These are phyloP conservation scores for Gaeumannomyces tritici DNA, from an alignment of 2,329 filamentous ascomycete species.

Conservation along the genomic window DNA sequence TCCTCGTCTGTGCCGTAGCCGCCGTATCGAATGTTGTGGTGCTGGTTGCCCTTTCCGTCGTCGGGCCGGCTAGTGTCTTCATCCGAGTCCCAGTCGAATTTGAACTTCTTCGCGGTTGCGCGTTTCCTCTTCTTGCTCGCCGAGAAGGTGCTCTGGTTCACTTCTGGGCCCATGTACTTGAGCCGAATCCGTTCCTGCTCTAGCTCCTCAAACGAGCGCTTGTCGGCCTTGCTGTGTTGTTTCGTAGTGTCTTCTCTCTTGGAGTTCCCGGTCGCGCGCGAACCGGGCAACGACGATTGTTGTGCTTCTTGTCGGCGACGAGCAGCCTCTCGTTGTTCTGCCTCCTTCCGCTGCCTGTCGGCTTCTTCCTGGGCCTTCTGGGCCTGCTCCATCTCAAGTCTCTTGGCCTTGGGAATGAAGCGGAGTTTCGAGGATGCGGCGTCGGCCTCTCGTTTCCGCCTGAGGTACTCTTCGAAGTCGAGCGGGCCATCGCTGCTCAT, in stretches of 20 bases:
- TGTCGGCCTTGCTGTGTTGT: conserved; percentile 14
- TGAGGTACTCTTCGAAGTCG: conserved; percentile 77
- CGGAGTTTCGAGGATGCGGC: conserved; percentile 79
- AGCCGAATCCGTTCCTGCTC: conserved; percentile 32
- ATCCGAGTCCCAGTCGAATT: conserved; percentile 93
- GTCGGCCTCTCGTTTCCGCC: conserved; percentile 78
- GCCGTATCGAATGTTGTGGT: conserved; percentile 43
- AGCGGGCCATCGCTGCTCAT: conserved; percentile 37
- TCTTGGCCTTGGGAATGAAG: conserved; percentile 66
- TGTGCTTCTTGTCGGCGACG: conserved; percentile 29
- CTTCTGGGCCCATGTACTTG: conserved; percentile 73
- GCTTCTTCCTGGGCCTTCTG: conserved; percentile 46
- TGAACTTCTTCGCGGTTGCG: conserved; percentile 95
- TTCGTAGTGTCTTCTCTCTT: conserved; percentile 7
- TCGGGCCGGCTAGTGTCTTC: conserved; percentile 79
- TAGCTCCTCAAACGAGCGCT: conserved; percentile 46
- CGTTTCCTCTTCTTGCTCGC: conserved; percentile 92
- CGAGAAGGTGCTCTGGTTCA: conserved; percentile 75
- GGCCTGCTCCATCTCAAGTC: conserved; percentile 40
- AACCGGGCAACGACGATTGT: conserved; percentile 4
- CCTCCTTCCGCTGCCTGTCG: conserved; percentile 67
- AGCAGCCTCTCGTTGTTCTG: conserved; percentile 28
- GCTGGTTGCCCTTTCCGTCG: conserved; percentile 58
- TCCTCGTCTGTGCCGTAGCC: conserved; percentile 46
- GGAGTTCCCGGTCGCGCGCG: conserved; percentile 4